Conservation (phyloP, 805 yeast genomes). For the Cyberlindnera americana region DNA sequence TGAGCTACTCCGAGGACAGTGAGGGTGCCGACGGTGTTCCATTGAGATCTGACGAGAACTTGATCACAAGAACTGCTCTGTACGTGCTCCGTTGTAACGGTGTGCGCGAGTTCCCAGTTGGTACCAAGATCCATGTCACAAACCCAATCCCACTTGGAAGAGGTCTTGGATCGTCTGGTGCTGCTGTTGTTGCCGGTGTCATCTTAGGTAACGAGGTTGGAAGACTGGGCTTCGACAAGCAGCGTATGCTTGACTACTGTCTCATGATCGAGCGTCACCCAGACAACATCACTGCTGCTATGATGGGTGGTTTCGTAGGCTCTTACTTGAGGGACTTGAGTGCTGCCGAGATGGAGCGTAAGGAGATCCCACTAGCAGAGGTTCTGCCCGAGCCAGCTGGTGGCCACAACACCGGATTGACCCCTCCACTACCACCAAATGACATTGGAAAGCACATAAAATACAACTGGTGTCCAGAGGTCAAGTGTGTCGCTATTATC, state of each 20-base stretch:
- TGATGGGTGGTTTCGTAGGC: conserved; percentile 99
- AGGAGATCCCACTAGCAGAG: conserved; percentile 80
- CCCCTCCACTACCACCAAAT: conserved; percentile 79
- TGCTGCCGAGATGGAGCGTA: conserved; percentile 65
- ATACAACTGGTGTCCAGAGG: conserved; percentile 75
- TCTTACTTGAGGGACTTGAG: conserved; percentile 82
- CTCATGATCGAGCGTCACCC: conserved; percentile 98
- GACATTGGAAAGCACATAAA: conserved; percentile 86
- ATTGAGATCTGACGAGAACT: conserved; percentile 67
- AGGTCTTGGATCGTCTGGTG: conserved; percentile 96
- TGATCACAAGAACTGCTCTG: conserved; percentile 89
- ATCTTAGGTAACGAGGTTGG: conserved; percentile 86
- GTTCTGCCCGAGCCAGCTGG: conserved; percentile 78
- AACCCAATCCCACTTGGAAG: conserved; percentile 97
- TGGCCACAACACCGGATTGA: conserved; percentile 61
- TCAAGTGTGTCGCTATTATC: conserved; percentile 86
- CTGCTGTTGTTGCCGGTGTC: conserved; percentile 97
- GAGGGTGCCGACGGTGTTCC: conserved; percentile 86
- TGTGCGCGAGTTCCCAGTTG: conserved; percentile 71
- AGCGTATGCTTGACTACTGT: conserved; percentile 88
- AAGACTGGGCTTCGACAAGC: conserved; percentile 64
- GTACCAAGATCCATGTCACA: conserved; percentile 73
- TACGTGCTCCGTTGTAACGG: conserved; percentile 86
- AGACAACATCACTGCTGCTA: conserved; percentile 96
- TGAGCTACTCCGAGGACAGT: conserved; percentile 64